Evolutionary conservation across 208 protist species (phyloP).

Genomic region (Leishmania tarentolae): DNA sequence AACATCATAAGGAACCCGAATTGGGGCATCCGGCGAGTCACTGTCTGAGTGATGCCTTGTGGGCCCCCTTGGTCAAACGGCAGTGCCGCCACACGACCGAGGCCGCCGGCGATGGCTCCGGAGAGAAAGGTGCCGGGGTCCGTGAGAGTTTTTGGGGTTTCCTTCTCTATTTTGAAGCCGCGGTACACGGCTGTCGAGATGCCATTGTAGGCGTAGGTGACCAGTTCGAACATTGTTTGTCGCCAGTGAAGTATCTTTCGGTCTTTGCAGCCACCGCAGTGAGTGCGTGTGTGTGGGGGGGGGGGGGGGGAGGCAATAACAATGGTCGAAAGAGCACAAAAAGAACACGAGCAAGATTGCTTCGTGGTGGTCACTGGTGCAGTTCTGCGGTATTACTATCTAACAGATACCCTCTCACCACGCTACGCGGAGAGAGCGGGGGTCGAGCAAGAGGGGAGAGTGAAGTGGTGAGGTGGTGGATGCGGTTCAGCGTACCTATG

Average conservation of each 20-base stretch:
- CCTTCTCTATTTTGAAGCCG: conserved; percentile 64
- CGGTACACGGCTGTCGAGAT: conserved; percentile 41
- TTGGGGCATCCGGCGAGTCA: conserved; percentile 75
- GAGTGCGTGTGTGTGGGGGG: no score
- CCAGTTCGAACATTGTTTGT: conserved; percentile 51
- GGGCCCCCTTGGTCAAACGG: conserved; percentile 75
- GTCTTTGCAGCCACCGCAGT: no score
- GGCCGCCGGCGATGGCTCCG: conserved; percentile 68
- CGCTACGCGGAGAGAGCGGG: neutral
- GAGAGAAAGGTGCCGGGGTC: conserved; percentile 86
- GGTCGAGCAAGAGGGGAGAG: conserved; percentile 1
- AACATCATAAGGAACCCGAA: conserved; percentile 89
- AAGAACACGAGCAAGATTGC: neutral
- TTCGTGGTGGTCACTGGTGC: neutral
- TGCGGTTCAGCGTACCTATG: neutral
- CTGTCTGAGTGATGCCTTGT: conserved; percentile 73
- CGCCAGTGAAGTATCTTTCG: neutral
- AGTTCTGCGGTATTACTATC: neutral
- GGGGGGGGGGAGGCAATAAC: neutral
- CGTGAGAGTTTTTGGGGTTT: conserved; percentile 52
- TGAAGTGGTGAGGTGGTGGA: neutral
- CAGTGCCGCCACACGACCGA: conserved; percentile 56
- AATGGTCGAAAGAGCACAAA: neutral
- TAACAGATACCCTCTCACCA: neutral
- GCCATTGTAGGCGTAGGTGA: conserved; percentile 46